Conservation (phyloP, 768 basidiomycete species). For the Boletus rubropictus region DNA sequence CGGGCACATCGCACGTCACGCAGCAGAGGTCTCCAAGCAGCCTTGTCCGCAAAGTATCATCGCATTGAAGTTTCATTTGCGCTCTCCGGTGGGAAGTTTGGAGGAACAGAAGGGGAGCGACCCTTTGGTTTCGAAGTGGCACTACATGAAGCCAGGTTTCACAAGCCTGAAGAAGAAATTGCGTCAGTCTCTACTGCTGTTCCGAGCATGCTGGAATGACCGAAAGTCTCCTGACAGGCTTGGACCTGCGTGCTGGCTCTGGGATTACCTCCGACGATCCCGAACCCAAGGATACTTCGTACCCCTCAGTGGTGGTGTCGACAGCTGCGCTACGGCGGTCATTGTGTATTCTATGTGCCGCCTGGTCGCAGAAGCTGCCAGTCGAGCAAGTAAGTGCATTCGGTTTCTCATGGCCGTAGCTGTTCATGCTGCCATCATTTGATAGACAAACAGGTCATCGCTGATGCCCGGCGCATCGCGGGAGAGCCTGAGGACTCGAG, state of each 20-base stretch:
- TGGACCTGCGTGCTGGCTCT: slow-evolving; percentile 99
- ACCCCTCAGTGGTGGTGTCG: slow-evolving; percentile 93
- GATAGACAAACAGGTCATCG: slow-evolving; percentile 77
- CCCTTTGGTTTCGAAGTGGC: slow-evolving; percentile 46
- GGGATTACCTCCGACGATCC: slow-evolving; percentile 96
- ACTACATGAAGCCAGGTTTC: slow-evolving; percentile 42
- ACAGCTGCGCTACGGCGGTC: slow-evolving; percentile 93
- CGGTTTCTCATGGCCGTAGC: background rate
- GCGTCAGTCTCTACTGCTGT: slow-evolving; percentile 55
- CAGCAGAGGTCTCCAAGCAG: slow-evolving; percentile 88
- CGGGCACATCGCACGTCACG: slow-evolving; percentile 80
- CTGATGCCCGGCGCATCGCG: slow-evolving; percentile 82
- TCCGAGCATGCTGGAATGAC: background rate
- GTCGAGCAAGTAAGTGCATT: slow-evolving; percentile 53
- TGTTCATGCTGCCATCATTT: background rate
- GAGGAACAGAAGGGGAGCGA: slow-evolving; percentile 52
- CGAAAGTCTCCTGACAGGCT: slow-evolving; percentile 46
- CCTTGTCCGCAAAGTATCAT: slow-evolving; percentile 64
- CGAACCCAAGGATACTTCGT: slow-evolving; percentile 92
- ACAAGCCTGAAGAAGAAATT: slow-evolving; percentile 92
- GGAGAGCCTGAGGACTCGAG: slow-evolving; percentile 77
- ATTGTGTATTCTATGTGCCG: slow-evolving; percentile 98
- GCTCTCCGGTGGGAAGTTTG: slow-evolving; percentile 69
- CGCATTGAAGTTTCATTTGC: slow-evolving; percentile 80
- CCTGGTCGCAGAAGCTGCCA: slow-evolving; percentile 76